Base-by-base conservation (phyloP, 1,284 basidiomycete genomes). In the Leccinum solheimii region DNA sequence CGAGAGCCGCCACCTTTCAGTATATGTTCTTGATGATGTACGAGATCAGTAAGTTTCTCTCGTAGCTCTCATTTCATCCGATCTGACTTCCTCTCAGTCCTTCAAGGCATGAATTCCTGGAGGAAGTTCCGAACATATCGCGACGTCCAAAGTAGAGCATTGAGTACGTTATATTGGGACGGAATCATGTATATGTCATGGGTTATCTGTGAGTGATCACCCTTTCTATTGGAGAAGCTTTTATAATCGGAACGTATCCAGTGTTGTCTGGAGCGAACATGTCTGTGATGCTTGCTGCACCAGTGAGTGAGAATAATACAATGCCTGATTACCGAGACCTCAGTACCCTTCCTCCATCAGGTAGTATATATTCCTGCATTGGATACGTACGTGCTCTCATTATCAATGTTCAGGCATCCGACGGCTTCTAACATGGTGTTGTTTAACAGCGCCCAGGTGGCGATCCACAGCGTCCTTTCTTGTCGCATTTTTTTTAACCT, bases 401-500 rank as follows among this genome's bases (percentile, higher is more conserved):
- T 30, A 16, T 50, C 16, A 27, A 21, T 45, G 8, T 16, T n/a
- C 16, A 14, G n/a, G n/a, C 11, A 27, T 23, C 8, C 8, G 1
- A 1, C 11, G 1, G 10, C 53, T 50, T 60, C 68, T 70, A 9
- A 72, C 54, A 34, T 50, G 14, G 32, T 48, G 9, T 40, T 50
- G 6, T 53, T 32, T n/a, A 27, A 66, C 23, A 74, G 73, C 11
- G 66, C 71, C 1, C 73, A 74, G 48, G 62, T 73, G 19, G 69
- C 68, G 2, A 38, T 72, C 30, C 73, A 74, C 19, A 56, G 70
- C 32, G 51, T 75, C n/a, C 66, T 75, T 9, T 62, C 70, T 43
- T 70, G 61, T 51, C 67, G 73, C 21, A 74, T 72, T 32, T 69
- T 75, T 30, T 75, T 72, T 62, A 73, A 70, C 55, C 71, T 75